These are phyloP conservation scores for Iris macrosiphon DNA, from an alignment of 106 monocot species.

Conservation along the genomic window DNA sequence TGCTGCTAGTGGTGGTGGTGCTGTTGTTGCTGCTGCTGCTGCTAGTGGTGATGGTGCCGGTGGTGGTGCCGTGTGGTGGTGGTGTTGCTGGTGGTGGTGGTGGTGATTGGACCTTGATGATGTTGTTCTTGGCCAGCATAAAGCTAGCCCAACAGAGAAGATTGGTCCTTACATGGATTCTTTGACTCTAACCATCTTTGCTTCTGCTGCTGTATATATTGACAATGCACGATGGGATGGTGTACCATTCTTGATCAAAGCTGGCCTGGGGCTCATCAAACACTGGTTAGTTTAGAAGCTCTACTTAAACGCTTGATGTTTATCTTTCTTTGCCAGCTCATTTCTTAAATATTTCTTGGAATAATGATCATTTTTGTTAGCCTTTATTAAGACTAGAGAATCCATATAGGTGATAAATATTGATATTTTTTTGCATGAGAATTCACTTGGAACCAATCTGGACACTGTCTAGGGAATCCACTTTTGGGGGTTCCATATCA, in stretches of 20 bases:
- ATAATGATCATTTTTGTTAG: no score
- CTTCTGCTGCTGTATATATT: constrained; percentile 80
- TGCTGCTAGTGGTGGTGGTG: no score
- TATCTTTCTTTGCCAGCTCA: not conserved
- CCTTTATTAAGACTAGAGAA: no score
- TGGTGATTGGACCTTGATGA: constrained; percentile 64
- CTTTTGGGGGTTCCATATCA: no score
- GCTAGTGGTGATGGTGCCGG: no score
- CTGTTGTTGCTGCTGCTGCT: no score
- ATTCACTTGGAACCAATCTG: no score
- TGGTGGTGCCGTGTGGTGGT: no score
- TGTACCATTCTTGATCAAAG: constrained; percentile 81
- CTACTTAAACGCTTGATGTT: not conserved
- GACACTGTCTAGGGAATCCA: no score
- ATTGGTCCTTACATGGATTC: constrained; percentile 28
- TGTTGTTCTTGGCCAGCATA: constrained; percentile 77
- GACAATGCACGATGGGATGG: constrained; percentile 96
- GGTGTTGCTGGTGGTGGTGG: no score
- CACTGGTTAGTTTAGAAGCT: constrained; percentile 39
- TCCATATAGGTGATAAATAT: no score
- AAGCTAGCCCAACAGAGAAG: constrained; percentile 26
- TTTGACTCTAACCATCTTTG: constrained; percentile 77
- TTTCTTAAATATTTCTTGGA: not conserved
- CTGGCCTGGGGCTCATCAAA: constrained; percentile 77
- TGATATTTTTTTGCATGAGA: no score